phyloP scores from a whole-genome alignment of 2,329 filamentous ascomycete genomes.

The Cordyceps cateniannulata region DNA sequence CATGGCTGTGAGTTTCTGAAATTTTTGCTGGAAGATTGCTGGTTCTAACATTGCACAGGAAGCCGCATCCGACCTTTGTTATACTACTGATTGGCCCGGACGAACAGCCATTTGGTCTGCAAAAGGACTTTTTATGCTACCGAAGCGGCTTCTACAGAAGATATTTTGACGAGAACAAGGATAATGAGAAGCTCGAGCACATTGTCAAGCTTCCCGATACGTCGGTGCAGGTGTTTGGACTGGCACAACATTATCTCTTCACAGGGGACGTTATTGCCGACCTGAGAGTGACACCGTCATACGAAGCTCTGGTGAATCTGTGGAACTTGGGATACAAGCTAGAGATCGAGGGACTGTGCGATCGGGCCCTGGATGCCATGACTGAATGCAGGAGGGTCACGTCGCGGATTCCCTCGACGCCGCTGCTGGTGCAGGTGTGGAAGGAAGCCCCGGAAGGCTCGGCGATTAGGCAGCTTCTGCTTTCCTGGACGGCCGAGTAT shows the following conservation, averaged over 20 bases:
- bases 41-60: slow-evolving; percentile 24
- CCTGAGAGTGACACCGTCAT: slow-evolving; percentile 38
- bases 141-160: slow-evolving; percentile 43
- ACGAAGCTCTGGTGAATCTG: slow-evolving; percentile 47
- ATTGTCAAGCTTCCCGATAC: slow-evolving; percentile 44
- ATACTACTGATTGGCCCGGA: slow-evolving; percentile 47
- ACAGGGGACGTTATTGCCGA: slow-evolving; percentile 41
- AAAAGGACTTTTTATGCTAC: slow-evolving; percentile 51
- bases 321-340: slow-evolving; percentile 52
- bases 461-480: slow-evolving; percentile 49
- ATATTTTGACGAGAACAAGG: slow-evolving; percentile 33
- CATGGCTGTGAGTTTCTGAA: slow-evolving; percentile 29
- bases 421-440: slow-evolving; percentile 55
- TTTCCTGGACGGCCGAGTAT: slow-evolving; percentile 58
- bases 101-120: slow-evolving; percentile 49
- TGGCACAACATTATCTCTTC: slow-evolving; percentile 48
- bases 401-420: slow-evolving; percentile 49
- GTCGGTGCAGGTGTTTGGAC: slow-evolving; percentile 45
- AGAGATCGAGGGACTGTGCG: slow-evolving; percentile 48
- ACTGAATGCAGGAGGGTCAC: slow-evolving; percentile 46
- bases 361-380: slow-evolving; percentile 52
- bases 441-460: slow-evolving; percentile 55
- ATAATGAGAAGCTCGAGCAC: slow-evolving; percentile 38
- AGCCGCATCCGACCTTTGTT: slow-evolving; percentile 50
- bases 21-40: not conserved